phyloP scores from a whole-genome alignment of 495 filamentous ascomycete species.

The Penicillium flavigenum region DNA sequence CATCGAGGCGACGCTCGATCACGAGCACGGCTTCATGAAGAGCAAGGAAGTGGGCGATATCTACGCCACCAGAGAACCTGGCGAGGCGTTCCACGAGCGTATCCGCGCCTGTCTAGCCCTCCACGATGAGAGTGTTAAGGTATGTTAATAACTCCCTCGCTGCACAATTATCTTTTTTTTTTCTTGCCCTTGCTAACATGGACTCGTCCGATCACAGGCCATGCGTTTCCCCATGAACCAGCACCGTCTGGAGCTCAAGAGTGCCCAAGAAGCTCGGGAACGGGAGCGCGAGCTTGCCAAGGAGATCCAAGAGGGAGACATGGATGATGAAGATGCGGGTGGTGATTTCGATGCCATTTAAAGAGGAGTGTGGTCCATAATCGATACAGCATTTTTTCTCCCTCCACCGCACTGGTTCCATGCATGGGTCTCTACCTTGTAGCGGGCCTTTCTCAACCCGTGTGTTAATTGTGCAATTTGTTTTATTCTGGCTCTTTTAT shows the following conservation, averaged over 20 bases:
- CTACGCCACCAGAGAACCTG: conserved; percentile 92
- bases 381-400: conserved; percentile 23
- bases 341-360: conserved; percentile 98
- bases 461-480: conserved; percentile 34
- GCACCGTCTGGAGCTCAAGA: conserved; percentile 95
- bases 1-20: conserved; percentile 92
- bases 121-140: conserved; percentile 98
- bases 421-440: conserved; percentile 20
- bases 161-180: conserved; percentile 6
- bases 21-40: conserved; percentile 96
- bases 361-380: conserved; percentile 26
- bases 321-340: conserved; percentile 95
- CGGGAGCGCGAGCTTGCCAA: conserved; percentile 95
- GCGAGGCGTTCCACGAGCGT: conserved; percentile 94
- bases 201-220: conserved; percentile 52
- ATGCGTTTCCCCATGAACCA: conserved; percentile 99
- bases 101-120: conserved; percentile 86
- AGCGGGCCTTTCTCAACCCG: conserved; percentile 29
- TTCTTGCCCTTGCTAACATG: conserved; percentile 21
- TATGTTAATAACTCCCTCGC: conserved; percentile 39
- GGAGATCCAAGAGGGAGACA: conserved; percentile 97
- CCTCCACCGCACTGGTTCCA: conserved; percentile 17
- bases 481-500: conserved; percentile 26
- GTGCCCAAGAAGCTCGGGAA: conserved; percentile 94
- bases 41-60: conserved; percentile 94